A percentile compares a stretch with the other conserved stretches of the same genome.
phyloP scores from a whole-genome alignment of 306 rosid genomes.

The Hippophae gyantsensis region DNA sequence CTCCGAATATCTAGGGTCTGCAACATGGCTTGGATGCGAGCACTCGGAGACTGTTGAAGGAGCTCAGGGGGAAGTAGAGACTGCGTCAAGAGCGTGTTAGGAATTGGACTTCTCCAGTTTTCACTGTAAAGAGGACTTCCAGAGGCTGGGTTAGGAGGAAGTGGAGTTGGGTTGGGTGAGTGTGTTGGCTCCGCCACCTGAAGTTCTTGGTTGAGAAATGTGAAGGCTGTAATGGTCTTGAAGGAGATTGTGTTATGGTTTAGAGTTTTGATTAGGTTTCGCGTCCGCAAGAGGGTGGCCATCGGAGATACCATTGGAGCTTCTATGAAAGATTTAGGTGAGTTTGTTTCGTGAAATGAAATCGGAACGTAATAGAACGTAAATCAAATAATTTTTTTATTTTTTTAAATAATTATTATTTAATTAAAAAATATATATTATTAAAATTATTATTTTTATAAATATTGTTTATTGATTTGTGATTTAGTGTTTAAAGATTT shows the following conservation, averaged over 20 bases:
- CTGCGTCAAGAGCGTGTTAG: conserved; percentile 9
- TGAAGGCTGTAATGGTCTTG: conserved; percentile 50
- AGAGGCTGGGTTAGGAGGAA: conserved; percentile 87
- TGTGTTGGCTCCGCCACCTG: conserved; percentile 44
- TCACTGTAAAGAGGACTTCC: conserved; percentile 76
- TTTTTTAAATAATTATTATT: no score
- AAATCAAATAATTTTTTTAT: no score
- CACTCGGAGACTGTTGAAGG: conserved; percentile 22
- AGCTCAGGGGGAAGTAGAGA: conserved; percentile 34
- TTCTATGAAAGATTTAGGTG: conserved; percentile 10
- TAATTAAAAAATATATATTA: no score
- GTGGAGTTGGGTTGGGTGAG: conserved; percentile 27
- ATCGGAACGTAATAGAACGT: no score
- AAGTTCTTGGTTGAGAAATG: conserved; percentile 59
- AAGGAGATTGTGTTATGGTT: conserved; percentile 1
- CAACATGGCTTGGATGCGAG: conserved; percentile 26
- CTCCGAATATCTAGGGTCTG: conserved; percentile 33
- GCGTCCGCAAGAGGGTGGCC: conserved; percentile 54
- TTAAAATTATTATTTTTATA: no score
- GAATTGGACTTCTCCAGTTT: conserved; percentile 64
- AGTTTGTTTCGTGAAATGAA: no score
- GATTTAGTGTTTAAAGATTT: no score
- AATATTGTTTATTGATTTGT: no score
- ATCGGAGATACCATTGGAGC: conserved; percentile 69
- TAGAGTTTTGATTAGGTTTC: conserved; percentile 27